These are phyloP conservation scores for Solanum hybrid DNA, from an alignment of 305 asterid species.

Conservation along the genomic window DNA sequence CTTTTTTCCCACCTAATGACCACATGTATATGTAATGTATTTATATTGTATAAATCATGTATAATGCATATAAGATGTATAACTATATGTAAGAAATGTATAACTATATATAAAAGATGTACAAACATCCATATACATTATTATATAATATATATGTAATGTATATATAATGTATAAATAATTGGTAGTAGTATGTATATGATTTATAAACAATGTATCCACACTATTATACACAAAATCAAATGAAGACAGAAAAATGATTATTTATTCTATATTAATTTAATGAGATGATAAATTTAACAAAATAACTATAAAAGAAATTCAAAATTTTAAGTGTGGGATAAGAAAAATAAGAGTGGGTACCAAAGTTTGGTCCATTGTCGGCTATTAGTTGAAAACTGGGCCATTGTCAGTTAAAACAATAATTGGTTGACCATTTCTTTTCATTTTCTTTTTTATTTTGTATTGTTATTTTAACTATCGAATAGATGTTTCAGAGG, in stretches of 20 bases:
- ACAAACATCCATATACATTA: neutral
- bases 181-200: neutral
- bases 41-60: no score
- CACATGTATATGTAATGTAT: no score
- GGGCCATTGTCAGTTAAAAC: neutral
- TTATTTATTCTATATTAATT: neutral
- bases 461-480: no score
- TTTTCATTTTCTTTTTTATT: neutral
- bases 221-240: neutral
- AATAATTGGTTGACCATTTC: neutral
- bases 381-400: neutral
- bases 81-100: neutral
- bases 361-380: neutral
- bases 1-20: neutral
- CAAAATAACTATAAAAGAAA: no score
- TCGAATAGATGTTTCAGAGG: neutral
- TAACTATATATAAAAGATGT: no score
- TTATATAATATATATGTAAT: no score
- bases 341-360: neutral
- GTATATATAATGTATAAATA: no score
- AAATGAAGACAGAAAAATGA: neutral
- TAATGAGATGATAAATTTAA: neutral
- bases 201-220: neutral
- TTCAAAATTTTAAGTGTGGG: no score
- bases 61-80: neutral